phyloP scores from a whole-genome alignment of 176 grass and related monocot species.

The Oryza officinalis region DNA sequence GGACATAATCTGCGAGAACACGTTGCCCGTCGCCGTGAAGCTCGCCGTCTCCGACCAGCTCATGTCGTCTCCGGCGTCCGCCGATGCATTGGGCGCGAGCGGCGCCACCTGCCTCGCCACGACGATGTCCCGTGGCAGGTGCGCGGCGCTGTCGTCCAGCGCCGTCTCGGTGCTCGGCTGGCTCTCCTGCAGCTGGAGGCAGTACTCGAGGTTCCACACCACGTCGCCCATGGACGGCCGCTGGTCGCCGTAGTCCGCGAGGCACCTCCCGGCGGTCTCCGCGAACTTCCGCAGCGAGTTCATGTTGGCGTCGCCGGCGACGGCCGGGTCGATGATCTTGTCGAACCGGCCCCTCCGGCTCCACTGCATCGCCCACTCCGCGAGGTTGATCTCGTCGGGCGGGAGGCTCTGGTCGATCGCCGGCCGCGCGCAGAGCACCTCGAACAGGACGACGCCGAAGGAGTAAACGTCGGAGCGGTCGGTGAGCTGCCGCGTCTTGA shows the following conservation, averaged over 20 bases:
- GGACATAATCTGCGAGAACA: conserved; percentile 41
- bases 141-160: conserved; percentile 42
- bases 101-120: conserved; percentile 19
- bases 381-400: conserved; percentile 45
- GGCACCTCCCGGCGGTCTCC: conserved; percentile 47
- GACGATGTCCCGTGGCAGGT: conserved; percentile 16
- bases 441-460: conserved; percentile 53
- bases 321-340: conserved; percentile 37
- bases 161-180: conserved; percentile 15
- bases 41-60: neutral
- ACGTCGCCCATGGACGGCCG: conserved; percentile 50
- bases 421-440: conserved; percentile 50
- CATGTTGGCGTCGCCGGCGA: conserved; percentile 32
- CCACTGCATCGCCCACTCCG: conserved; percentile 46
- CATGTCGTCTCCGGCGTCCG: neutral
- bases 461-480: conserved; percentile 61
- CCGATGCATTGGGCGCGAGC: neutral
- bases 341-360: conserved; percentile 32
- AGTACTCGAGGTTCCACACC: conserved; percentile 63
- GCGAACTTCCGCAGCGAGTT: conserved; percentile 53
- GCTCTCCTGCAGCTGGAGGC: conserved; percentile 46
- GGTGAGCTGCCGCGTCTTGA: conserved; percentile 53
- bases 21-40: neutral
- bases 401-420: conserved; percentile 39
- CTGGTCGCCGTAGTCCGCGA: conserved; percentile 49